A percentile compares a stretch with the other conserved stretches of the same genome.
These are phyloP conservation scores for Termitomyces sp. DNA, from an alignment of 768 basidiomycete genomes.

Conservation along the genomic window DNA sequence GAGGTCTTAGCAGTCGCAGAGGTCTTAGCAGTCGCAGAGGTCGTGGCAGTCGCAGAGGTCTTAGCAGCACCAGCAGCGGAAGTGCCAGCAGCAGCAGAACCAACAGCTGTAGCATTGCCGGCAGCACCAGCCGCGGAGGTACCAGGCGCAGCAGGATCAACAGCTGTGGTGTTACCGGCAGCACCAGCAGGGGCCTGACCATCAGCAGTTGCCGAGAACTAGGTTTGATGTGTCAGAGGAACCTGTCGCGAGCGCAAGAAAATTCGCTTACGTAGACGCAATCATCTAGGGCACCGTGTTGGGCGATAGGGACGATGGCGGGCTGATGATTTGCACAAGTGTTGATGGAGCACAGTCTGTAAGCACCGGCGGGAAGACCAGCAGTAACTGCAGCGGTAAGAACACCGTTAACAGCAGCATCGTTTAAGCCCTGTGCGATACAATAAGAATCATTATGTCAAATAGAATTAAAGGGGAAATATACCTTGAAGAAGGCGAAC, in stretches of 20 bases:
- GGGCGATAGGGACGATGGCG: conserved; percentile 50
- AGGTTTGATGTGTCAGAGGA: conserved; percentile 3
- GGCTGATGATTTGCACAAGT: conserved; percentile 54
- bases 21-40: not conserved
- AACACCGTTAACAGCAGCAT: conserved; percentile 37
- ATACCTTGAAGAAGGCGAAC: conserved; percentile 48
- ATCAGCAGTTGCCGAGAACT: conserved; percentile 28
- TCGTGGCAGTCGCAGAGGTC: conserved; percentile 6
- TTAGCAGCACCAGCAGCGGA: conserved; percentile 9
- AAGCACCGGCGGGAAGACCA: conserved; percentile 53
- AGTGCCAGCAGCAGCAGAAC: conserved; percentile 5
- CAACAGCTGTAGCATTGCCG: conserved; percentile 3
- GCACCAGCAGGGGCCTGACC: conserved; percentile 9
- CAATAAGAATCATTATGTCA: conserved; percentile 16
- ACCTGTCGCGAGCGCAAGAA: not conserved
- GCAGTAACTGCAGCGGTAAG: conserved; percentile 43
- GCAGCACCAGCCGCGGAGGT: not conserved
- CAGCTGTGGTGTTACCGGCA: not conserved
- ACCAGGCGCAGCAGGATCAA: conserved; percentile 7
- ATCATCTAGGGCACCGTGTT: conserved; percentile 58
- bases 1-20: too few relatives aligned
- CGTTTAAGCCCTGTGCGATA: conserved; percentile 44
- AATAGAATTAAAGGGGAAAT: not conserved
- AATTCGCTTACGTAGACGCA: conserved; percentile 39
- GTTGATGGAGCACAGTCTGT: conserved; percentile 55